Evolutionary conservation across 306 rosid species (phyloP), one percentile per base, ranked within the genome.

Genomic region (Prunus salicina): DNA sequence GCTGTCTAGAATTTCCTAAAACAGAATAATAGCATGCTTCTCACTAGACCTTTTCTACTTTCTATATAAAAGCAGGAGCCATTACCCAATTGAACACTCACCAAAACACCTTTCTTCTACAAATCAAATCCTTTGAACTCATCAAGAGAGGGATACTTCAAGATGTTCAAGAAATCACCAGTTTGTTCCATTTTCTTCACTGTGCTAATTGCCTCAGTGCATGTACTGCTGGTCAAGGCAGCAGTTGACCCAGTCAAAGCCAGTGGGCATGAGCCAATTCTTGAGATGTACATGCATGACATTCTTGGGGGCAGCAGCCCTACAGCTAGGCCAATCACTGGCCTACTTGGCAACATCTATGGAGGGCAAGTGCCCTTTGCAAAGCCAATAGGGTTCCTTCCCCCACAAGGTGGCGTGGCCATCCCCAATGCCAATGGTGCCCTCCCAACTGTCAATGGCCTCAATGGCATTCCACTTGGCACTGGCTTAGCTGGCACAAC

Each of bases 201-300:
- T 64, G 72, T 80, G 50, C 20, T 85, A 60, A 22, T 81, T 52
- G 46, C 79, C n/a, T 38, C 86, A 41, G 83, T 81, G 71, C 76
- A 81, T 67, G 20, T 74, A 74, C 73, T 65, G n/a, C 51, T 69
- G 15, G 67, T 22, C 28, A 70, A 64, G 81, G 85, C 79, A 64
- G 87, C 76, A 69, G 79, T 88, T 73, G 88, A 86, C 45, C 91
- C 89, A 14, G 65, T 82, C 73, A 72, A 77, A 51, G 87, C 82
- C 55, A 78, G 86, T 16, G 93, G 87, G 16, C 77, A 83, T 67
- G 93, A 88, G 76, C 86, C 91, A 2, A 61, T 87, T 6, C 86
- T 94, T 76, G 95, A 90, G 78, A 64, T 94, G 25, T 94, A 87
- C 86, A 88, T 94, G 95, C 97, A 94, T 64, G 98, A 91, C 88